Base-by-base conservation (phyloP, 371 early-diverging fungal genomes). In the Mucor racemosus region DNA sequence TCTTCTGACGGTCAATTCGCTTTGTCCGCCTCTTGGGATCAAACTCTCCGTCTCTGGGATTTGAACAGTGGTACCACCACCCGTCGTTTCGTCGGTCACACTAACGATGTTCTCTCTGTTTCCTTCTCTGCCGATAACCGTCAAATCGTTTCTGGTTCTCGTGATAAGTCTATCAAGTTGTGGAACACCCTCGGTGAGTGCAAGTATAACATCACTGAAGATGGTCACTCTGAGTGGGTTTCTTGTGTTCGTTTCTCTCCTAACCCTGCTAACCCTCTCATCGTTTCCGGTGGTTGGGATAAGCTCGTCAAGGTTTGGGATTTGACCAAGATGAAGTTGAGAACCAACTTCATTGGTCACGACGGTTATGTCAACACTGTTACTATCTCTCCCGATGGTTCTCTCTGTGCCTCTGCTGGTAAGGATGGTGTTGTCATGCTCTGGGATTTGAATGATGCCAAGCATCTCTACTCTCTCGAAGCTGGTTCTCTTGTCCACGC, bases 251-350 rank as follows among this genome's bases (percentile, higher is more conserved):
- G 96, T 78, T 97, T 98, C 96, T 97, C 97, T 67, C 98, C 99
- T 84, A 97, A 97, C 95, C 92, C 96, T 73, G 89, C 88, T 75
- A 97, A 95, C 91, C 96, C 97, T 69, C 90, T 97, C 85, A 93
- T 99, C 79, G 96, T 99, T 66, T 96, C 97, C 61, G 88, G 93
- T 84, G 97, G 98, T 78, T 99, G 99, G 99, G 99, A 99, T 89
- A 97, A 97, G 91, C 86, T 96, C 73, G 97, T 99, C 86, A 99
- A 99, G 96, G 95, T 97, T 73, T 99, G 99, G 99, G 99, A 99
- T 79, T 88, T 97, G 66, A 91, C 90, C 88, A 96, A 97, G 91
- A 92, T 91, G 91, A 96, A 96, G 93, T 89, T 99, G 60, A 93
- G 94, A 87, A 95, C 96, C 92, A 97, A 98, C 94, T 98, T 98